Conservation (phyloP, 2,329 filamentous ascomycete species). For the Tympanopsis confertula region DNA sequence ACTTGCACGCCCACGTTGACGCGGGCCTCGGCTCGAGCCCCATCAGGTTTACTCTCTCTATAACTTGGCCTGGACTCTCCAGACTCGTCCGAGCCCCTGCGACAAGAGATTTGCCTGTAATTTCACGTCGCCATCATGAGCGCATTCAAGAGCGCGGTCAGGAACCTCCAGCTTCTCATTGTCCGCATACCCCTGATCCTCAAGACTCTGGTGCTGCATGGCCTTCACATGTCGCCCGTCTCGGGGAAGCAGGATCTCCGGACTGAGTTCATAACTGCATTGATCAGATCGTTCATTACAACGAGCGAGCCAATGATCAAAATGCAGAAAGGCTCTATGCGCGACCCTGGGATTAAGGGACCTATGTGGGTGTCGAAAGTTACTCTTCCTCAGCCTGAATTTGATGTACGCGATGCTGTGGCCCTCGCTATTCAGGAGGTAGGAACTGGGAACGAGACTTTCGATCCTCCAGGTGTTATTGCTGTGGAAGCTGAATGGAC, state of each 20-base stretch:
- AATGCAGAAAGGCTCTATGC: constrained; percentile 49
- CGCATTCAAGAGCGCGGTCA: not conserved
- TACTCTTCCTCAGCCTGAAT: constrained; percentile 47
- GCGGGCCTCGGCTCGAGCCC: too few relatives aligned
- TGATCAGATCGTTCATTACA: constrained; percentile 56
- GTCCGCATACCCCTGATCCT: constrained; percentile 48
- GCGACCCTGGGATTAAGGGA: constrained; percentile 61
- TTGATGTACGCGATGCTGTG: constrained; percentile 42
- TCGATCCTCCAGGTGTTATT: constrained; percentile 34
- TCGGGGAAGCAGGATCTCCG: constrained; percentile 68
- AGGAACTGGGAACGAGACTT: constrained; percentile 12
- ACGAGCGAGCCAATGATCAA: constrained; percentile 40
- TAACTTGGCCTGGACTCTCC: too few relatives aligned
- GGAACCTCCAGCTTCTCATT: constrained; percentile 19
- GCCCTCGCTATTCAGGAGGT: constrained; percentile 44
- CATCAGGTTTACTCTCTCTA: too few relatives aligned
- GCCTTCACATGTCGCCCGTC: constrained; percentile 57
- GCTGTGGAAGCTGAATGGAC: constrained; percentile 67
- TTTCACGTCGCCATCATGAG: not conserved
- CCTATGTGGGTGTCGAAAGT: constrained; percentile 72
- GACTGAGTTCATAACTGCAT: constrained; percentile 59
- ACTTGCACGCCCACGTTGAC: too few relatives aligned
- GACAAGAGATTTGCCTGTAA: too few relatives aligned
- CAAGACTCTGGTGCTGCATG: constrained; percentile 50
- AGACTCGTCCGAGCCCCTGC: too few relatives aligned